Base-by-base conservation (phyloP, 2,329 filamentous ascomycete genomes). In the Ascochyta fabae region DNA sequence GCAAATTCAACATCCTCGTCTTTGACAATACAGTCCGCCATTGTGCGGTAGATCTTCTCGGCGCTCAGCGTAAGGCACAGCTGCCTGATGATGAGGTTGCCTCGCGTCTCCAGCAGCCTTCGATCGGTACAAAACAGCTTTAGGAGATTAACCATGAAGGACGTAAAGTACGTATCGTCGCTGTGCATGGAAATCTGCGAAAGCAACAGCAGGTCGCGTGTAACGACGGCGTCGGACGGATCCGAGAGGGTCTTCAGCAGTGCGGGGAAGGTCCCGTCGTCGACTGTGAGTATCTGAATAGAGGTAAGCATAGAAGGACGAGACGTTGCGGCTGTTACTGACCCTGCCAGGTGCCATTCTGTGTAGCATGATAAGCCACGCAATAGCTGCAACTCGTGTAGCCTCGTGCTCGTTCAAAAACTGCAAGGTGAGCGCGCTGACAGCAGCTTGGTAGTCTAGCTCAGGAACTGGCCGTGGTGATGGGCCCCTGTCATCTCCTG, bases 1-100 rank as follows among this genome's bases (percentile, higher is more conserved):
- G 95, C 94, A 76, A 99, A 99, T 74, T 99, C 96, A 38, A 99
- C 87, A 72, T 99, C 95, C 77, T 98, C 95, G 75, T 99, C 95
- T 71, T 93, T 96, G 75, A 98, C 95, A 9, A 99, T 90, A 65
- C 95, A 97, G 67, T 99, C 95, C 24, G 95, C 96, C 61, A 99
- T 82, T 2, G 92, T 98, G 29, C 95, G 87, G 71, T 98, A 99
- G 55, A 99, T 99, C 41, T 93, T 86, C 74, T 99, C 95, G 0
- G 95, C 90, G 62, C 93, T 97, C 26, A 99, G 81, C 56, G 91
- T 96, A 57, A 96, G 86, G 74, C 94, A 99, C 24, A 99, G 82
- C 73, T 99, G 94, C 53, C 96, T 86, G 63, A 99, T 98, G 60
- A 99, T 99, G 33, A 99, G 81, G 70, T 99, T 99, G 8, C 96